phyloP scores from a whole-genome alignment of 306 rosid genomes.

The Vigna angularis region DNA sequence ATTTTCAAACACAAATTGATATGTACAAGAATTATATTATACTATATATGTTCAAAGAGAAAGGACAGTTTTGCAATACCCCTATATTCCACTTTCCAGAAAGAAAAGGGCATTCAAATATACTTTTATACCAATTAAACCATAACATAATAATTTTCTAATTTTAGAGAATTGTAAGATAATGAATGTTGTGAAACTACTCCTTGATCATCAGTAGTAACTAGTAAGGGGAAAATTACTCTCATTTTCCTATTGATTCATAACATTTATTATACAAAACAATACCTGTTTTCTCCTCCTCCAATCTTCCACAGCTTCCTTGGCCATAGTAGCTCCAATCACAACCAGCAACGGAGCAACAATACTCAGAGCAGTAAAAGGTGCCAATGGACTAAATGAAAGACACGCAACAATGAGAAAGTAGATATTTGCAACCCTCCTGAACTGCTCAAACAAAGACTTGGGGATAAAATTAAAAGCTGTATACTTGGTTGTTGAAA shows the following conservation, averaged over 20 bases:
- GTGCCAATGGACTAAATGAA: conserved; percentile 88
- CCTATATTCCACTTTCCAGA: conserved; percentile 24
- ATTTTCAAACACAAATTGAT: conserved; percentile 13
- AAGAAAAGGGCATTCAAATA: conserved; percentile 2
- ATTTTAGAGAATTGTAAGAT: conserved; percentile 35
- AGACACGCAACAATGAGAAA: conserved; percentile 85
- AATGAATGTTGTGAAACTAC: conserved; percentile 12
- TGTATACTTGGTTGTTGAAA: conserved; percentile 84
- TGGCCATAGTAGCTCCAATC: conserved; percentile 85
- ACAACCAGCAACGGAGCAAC: conserved; percentile 72
- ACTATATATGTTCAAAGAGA: conserved; percentile 7
- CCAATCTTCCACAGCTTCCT: conserved; percentile 98
- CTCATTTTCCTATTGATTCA: neutral
- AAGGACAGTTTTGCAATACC: neutral
- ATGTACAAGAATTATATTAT: conserved; percentile 13
- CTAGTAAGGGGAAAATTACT: neutral
- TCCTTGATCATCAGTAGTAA: conserved; percentile 2
- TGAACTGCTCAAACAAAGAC: conserved; percentile 89
- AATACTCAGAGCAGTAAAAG: conserved; percentile 69
- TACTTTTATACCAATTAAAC: neutral
- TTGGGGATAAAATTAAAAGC: conserved; percentile 75
- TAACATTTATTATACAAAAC: conserved; percentile 11
- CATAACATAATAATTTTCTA: neutral
- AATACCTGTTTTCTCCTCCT: conserved; percentile 87
- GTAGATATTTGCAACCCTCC: conserved; percentile 92